Evolutionary conservation across 805 yeast genomes (phyloP), one percentile per base, ranked within the genome.

Genomic region (Candida coquimbonensis): DNA sequence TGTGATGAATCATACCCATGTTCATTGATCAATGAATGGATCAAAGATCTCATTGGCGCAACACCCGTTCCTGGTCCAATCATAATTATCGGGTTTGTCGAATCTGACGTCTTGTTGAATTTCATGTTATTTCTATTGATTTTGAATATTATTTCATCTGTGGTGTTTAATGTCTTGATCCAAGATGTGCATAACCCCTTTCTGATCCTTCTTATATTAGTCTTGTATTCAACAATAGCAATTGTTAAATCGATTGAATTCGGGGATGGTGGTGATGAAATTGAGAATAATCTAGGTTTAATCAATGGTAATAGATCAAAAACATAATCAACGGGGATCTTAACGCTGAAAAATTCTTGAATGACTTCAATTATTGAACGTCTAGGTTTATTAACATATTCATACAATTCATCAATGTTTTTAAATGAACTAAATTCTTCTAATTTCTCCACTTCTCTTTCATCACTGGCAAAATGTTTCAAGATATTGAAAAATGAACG

Each of bases 51-150:
- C 75, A 91, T 80, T 2, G 99, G 99, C 0, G 99, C 99, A 11
- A 93, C 71, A 2, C 99, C 99, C 0, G 98, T 95, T 4, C 99
- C 99, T 0, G 99, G 95, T 2, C 91, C 83, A 5, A 91, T 73
- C 75, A 91, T 69, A 4, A 93, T 65, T 25, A 85, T 65, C 0
- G 96, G 85, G 9, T 31, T 50, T 4, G 52, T 27, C 61, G 38
- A 64, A 9, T 42, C 13, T 29, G 31, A 29, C 3, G 12, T 29
- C 14, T 9, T 9, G 13, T 29, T 60, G 13, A 74, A 65, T 36
- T 63, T 63, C 38, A 80, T 51, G 13, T 68, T 62, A 50, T 81
- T 76, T 29, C 64, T 61, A 46, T 75, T 73, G 9, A 83, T 50
- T 25, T 77, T 73, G 49, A 77, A 80, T 13, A 77, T 64, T 2